phyloP scores from a whole-genome alignment of 805 yeast genomes.

The Tetrapisispora nanseiensis region DNA sequence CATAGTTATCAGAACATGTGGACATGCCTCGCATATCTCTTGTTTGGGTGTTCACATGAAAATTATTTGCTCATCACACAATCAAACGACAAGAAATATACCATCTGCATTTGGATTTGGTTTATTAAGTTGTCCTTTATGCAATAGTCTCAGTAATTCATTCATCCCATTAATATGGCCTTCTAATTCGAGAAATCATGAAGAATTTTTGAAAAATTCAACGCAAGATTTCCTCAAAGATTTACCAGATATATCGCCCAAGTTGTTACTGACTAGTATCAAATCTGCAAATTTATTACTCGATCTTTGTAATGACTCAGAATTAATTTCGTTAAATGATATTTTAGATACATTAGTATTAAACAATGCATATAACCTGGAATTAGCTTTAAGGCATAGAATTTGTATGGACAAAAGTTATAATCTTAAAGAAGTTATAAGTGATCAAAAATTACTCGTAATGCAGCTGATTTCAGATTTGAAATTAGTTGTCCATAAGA shows the following conservation, averaged over 20 bases:
- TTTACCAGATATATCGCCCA: background rate
- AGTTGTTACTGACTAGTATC: conserved; percentile 9
- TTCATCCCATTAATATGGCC: conserved; percentile 55
- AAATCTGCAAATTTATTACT: conserved; percentile 16
- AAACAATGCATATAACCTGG: conserved; percentile 53
- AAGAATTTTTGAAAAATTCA: background rate
- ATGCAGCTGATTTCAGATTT: conserved; percentile 41
- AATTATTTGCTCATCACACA: conserved; percentile 45
- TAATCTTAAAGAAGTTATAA: conserved; percentile 45
- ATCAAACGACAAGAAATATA: conserved; percentile 69
- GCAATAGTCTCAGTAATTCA: conserved; percentile 76
- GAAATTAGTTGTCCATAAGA: conserved; percentile 8
- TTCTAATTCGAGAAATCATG: background rate
- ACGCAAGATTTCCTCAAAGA: background rate
- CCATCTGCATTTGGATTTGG: conserved; percentile 64
- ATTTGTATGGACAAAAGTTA: conserved; percentile 24
- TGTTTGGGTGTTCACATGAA: conserved; percentile 61
- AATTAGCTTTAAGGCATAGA: conserved; percentile 43
- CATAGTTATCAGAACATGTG: conserved; percentile 49
- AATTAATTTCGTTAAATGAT: conserved; percentile 12
- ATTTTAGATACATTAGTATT: conserved; percentile 33
- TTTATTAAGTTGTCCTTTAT: conserved; percentile 82
- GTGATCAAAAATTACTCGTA: conserved; percentile 51
- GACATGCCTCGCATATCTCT: conserved; percentile 84
- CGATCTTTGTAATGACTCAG: conserved; percentile 5